These are phyloP conservation scores for Beauveria varroae DNA, from an alignment of 2,329 filamentous ascomycete genomes.

Conservation along the genomic window DNA sequence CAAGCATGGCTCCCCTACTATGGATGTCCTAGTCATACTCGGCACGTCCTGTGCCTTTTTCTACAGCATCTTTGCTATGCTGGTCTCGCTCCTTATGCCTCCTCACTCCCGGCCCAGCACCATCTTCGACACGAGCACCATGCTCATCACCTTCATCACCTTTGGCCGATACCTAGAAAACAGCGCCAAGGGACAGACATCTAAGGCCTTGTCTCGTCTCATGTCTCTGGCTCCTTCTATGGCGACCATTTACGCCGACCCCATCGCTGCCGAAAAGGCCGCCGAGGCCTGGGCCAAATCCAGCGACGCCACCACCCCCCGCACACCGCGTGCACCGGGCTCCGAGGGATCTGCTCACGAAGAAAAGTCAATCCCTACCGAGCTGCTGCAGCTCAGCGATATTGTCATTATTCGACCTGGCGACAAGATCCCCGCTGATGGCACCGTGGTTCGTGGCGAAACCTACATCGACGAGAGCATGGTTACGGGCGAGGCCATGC, in stretches of 20 bases:
- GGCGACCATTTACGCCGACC: conserved; percentile 92
- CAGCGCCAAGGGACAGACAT: conserved; percentile 90
- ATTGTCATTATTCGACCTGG: conserved; percentile 88
- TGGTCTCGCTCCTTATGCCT: conserved; percentile 65
- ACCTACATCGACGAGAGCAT: conserved; percentile 96
- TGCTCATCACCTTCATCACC: conserved; percentile 94
- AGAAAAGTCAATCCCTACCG: conserved; percentile 82
- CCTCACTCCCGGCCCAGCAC: conserved; percentile 78
- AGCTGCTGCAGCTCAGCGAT: conserved; percentile 89
- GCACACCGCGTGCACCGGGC: conserved; percentile 26
- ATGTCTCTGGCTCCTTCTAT: conserved; percentile 97
- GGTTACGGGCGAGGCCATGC: conserved; percentile 96
- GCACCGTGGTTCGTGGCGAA: conserved; percentile 76
- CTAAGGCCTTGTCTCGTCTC: conserved; percentile 81
- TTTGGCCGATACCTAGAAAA: conserved; percentile 91
- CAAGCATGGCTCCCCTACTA: conserved; percentile 85
- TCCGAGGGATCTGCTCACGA: conserved; percentile 58
- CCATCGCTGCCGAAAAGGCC: conserved; percentile 85
- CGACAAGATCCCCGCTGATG: conserved; percentile 94
- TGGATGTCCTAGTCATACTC: conserved; percentile 93
- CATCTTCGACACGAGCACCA: conserved; percentile 95
- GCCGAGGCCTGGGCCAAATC: conserved; percentile 63
- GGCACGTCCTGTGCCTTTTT: conserved; percentile 95
- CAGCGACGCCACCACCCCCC: conserved; percentile 20
- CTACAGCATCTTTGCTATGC: conserved; percentile 84